Base-by-base conservation (phyloP, 805 yeast genomes). In the Metschnikowia arizonensis region DNA sequence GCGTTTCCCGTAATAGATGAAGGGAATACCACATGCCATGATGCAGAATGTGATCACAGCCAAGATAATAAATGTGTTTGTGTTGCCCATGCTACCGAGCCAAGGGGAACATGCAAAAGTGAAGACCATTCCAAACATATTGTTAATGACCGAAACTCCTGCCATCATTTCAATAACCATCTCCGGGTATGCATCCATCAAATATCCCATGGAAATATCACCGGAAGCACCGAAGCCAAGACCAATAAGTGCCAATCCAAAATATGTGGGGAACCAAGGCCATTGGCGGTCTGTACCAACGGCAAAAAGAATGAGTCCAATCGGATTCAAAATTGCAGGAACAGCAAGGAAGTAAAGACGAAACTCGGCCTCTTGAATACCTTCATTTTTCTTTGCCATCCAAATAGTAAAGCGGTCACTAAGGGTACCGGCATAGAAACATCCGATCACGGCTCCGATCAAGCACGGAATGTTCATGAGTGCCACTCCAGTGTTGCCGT, bases 401-500 rank as follows among this genome's bases (percentile, higher is more conserved):
- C 79, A 76, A 15, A 78, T 58, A 10, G 82, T 83, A 59, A 81
- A 78, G 59, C 73, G 67, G 58, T 82, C 88, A 23, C 82, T 76
- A 19, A 80, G 42, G 21, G 71, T 57, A 49, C 88, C 87, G 1
- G 87, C 85, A 50, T 79, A 78, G 21, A 80, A 51, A 70, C 86
- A 82, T 3, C 87, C 88, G 47, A 82, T 67, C 24, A 79, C 60
- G 1, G 88, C 84, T 36, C 88, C 88, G 40, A 81, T 73, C 33
- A 81, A 65, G 45, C 83, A 76, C 0, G 91, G 89, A 18, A 85
- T 71, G 55, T 85, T 84, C 89, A 85, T 83, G 33, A 85, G 57
- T 0, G 88, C 89, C 21, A 85, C 87, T 30, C 82, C 85, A 5
- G 76, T 73, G 53, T 81, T 74, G 12, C 81, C 69, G 57, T 82